Evolutionary conservation across 306 rosid species (phyloP).

Genomic region (Malus sylvestris): DNA sequence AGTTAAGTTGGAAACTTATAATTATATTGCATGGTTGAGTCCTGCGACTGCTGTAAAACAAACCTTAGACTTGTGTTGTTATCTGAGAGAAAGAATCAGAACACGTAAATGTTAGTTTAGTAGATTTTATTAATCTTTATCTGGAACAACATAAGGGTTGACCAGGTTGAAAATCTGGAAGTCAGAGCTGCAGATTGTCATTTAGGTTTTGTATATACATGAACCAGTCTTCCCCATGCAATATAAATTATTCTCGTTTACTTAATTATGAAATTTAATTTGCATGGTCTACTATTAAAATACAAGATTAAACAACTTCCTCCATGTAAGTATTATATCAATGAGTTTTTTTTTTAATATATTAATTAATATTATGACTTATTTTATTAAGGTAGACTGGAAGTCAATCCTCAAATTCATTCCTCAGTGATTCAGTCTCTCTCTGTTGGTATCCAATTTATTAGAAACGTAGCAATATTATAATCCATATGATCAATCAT

Average conservation of each 20-base stretch:
- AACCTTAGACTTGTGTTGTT: not conserved
- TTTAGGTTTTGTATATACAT: not conserved
- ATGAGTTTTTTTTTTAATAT: no score
- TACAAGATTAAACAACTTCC: not conserved
- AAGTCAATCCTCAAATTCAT: not conserved
- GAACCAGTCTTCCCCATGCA: not conserved
- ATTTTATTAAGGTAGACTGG: not conserved
- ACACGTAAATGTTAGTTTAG: not conserved
- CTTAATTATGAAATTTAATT: not conserved
- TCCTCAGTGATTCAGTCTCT: not conserved
- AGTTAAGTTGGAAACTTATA: not conserved
- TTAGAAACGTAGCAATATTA: not conserved
- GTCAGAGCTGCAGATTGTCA: conserved; percentile 3
- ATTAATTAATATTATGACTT: not conserved
- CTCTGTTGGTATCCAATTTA: not conserved
- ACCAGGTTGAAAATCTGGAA: not conserved
- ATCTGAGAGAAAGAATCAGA: not conserved
- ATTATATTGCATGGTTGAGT: not conserved
- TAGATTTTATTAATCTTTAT: not conserved
- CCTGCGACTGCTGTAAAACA: not conserved
- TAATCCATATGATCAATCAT: not conserved
- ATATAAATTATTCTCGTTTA: not conserved
- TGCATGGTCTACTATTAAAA: not conserved
- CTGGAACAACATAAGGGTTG: not conserved
- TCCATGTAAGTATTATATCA: not conserved